Percentiles rank a stretch among this genome's conserved stretches.
Conservation (phyloP, 495 filamentous ascomycete species). For the Evernia prunastri region DNA sequence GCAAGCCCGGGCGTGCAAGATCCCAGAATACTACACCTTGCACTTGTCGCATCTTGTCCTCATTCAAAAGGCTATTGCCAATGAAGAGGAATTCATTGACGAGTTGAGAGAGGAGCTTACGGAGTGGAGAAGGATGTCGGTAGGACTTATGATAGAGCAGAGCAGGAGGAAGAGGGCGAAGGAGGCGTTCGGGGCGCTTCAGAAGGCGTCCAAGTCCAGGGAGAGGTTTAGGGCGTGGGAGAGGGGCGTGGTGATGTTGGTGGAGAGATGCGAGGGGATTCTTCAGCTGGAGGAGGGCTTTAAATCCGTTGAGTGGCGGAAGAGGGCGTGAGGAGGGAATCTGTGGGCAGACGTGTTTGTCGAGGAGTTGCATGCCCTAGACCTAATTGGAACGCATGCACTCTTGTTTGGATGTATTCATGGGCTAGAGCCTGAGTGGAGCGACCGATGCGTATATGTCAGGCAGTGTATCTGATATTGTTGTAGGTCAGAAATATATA, state of each 20-base stretch:
- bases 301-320: background rate
- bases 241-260: background rate
- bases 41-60: background rate
- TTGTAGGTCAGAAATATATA: no score
- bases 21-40: background rate
- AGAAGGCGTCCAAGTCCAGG: background rate
- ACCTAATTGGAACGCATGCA: no score
- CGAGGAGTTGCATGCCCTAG: no score
- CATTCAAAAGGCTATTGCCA: background rate
- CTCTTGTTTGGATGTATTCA: no score
- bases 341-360: background rate
- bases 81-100: no score
- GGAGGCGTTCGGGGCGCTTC: background rate
- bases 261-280: background rate
- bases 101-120: background rate
- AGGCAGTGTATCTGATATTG: no score
- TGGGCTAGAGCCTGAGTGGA: background rate
- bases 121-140: background rate
- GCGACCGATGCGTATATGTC: background rate
- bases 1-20: background rate
- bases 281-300: background rate
- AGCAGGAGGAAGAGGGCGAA: background rate
- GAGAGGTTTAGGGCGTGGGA: background rate
- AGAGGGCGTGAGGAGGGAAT: background rate
- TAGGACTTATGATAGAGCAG: no score